Percentiles rank a stretch among this genome's conserved stretches.
Evolutionary conservation across 352 stramenopile genomes (phyloP).

Genomic region (Blastocystis sp.): DNA sequence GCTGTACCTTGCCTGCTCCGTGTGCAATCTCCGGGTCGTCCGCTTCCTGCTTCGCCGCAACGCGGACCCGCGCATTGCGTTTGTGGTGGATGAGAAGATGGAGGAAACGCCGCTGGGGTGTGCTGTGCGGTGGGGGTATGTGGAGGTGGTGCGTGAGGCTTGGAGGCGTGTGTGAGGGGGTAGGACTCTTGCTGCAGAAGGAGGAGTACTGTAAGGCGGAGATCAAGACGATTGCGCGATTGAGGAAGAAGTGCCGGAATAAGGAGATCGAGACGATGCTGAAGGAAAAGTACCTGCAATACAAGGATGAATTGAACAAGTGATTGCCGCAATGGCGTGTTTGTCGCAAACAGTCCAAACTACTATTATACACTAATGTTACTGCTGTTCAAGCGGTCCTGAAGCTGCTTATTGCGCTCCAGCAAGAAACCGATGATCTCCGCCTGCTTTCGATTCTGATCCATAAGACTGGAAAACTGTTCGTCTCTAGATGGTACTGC

Average conservation of each 20-base stretch:
- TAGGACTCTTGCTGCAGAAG: conserved; percentile 46
- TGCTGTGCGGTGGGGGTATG: conserved; percentile 52
- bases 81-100: conserved; percentile 46
- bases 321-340: not conserved
- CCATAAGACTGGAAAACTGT: conserved; percentile 11
- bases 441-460: conserved; percentile 47
- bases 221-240: conserved; percentile 45
- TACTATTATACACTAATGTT: not conserved
- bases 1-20: conserved; percentile 24
- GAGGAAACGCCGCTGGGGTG: conserved; percentile 56
- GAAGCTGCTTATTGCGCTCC: conserved; percentile 50
- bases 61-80: conserved; percentile 43
- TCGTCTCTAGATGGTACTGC: not conserved
- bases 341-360: conserved; percentile 18
- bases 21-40: conserved; percentile 29
- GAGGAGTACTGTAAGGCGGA: conserved; percentile 51
- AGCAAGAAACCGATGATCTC: conserved; percentile 56
- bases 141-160: conserved; percentile 21
- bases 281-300: conserved; percentile 36
- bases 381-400: not conserved
- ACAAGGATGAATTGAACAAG: conserved; percentile 54
- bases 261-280: conserved; percentile 49
- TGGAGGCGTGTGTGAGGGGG: not conserved
- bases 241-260: conserved; percentile 26
- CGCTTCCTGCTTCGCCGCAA: conserved; percentile 8